These are phyloP conservation scores for Plantago ovata DNA, from an alignment of 257 asterid genomes.

Conservation along the genomic window DNA sequence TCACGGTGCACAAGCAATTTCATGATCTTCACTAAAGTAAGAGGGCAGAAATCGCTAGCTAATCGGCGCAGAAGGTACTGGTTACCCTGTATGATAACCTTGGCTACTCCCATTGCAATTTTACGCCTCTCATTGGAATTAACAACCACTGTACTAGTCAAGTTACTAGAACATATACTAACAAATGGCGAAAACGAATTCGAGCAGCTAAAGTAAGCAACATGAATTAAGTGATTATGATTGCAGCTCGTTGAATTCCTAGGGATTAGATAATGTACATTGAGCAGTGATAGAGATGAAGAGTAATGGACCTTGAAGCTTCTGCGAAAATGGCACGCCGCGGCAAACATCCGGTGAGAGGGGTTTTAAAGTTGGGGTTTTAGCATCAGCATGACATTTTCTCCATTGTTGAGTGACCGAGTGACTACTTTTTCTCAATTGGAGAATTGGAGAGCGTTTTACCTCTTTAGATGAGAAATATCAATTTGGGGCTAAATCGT, in stretches of 20 bases:
- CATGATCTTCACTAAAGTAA: slow-evolving; percentile 55
- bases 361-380: no score
- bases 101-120: slow-evolving; percentile 54
- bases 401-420: no score
- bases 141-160: slow-evolving; percentile 24
- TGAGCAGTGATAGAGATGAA: slow-evolving; percentile 25
- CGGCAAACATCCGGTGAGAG: slow-evolving; percentile 48
- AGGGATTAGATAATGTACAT: slow-evolving; percentile 20
- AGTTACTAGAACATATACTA: slow-evolving; percentile 23
- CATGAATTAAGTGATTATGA: slow-evolving; percentile 21
- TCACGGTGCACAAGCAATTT: slow-evolving; percentile 35
- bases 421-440: no score
- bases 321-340: slow-evolving; percentile 38
- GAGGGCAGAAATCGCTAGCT: slow-evolving; percentile 51
- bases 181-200: slow-evolving; percentile 45
- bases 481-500: no score
- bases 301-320: slow-evolving; percentile 42
- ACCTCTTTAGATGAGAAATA: no score
- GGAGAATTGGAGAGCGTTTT: no score
- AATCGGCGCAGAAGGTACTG: slow-evolving; percentile 34
- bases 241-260: slow-evolving; percentile 11
- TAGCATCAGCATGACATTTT: no score
- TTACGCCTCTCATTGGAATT: slow-evolving; percentile 74
- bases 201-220: slow-evolving; percentile 31
- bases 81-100: slow-evolving; percentile 45